Conservation (phyloP, 2,329 filamentous ascomycete species). For the Coniochaeta sp. region DNA sequence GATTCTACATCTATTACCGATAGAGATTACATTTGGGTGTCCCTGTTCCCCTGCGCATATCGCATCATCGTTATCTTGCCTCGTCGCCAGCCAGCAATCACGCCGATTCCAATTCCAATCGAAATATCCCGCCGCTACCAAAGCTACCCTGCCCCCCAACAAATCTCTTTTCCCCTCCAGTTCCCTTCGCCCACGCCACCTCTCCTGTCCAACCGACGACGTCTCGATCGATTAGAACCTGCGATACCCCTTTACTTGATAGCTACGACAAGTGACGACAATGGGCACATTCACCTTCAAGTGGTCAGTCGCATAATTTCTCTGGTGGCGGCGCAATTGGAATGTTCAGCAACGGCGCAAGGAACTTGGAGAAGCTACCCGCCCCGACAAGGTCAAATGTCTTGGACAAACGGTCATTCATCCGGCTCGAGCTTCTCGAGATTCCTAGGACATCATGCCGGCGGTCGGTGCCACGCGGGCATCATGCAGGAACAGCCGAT, state of each 20-base stretch:
- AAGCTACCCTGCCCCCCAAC: neutral
- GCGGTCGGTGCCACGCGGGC: neutral
- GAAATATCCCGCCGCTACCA: neutral
- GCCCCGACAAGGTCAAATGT: neutral
- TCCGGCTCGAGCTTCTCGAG: neutral
- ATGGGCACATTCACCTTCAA: slow-evolving; percentile 67
- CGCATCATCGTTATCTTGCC: slow-evolving; percentile 1
- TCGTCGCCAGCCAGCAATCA: neutral
- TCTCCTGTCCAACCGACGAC: no score
- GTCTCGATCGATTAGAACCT: no score
- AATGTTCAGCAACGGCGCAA: neutral
- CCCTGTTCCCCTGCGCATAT: neutral
- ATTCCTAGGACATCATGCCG: neutral
- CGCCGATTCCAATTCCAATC: neutral
- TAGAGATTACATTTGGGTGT: no score
- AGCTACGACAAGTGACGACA: no score
- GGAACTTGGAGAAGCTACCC: neutral
- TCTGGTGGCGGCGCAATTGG: neutral
- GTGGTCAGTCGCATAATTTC: slow-evolving; percentile 45
- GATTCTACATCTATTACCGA: no score
- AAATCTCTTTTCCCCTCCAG: neutral
- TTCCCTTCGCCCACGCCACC: neutral
- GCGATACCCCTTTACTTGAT: no score
- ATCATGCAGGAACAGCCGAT: neutral
- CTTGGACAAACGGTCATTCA: neutral